phyloP scores from a whole-genome alignment of 352 stramenopile species.

The Globisporangium okanoganense region DNA sequence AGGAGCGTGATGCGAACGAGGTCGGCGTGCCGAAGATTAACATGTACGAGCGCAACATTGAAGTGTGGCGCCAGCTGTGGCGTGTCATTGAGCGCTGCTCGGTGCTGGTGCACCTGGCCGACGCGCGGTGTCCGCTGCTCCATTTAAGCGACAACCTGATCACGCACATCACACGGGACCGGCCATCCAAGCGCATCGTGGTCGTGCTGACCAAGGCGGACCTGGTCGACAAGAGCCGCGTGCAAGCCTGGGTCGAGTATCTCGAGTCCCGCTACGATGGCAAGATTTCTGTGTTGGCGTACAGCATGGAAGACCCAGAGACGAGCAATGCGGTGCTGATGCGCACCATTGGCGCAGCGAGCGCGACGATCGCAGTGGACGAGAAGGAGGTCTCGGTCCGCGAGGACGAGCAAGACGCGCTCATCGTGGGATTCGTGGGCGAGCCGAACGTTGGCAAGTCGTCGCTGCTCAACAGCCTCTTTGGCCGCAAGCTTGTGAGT shows the following conservation, averaged over 20 bases:
- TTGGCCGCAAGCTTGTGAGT: constrained; percentile 73
- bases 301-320: constrained; percentile 62
- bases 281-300: constrained; percentile 78
- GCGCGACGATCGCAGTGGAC: constrained; percentile 26
- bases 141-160: constrained; percentile 70
- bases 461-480: constrained; percentile 91
- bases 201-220: constrained; percentile 99
- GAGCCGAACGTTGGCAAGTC: constrained; percentile 97
- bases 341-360: constrained; percentile 36
- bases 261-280: constrained; percentile 83
- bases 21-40: constrained; percentile 33
- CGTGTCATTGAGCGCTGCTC: constrained; percentile 73
- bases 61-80: constrained; percentile 84
- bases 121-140: constrained; percentile 66
- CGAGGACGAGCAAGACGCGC: constrained; percentile 43
- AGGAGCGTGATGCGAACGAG: not conserved
- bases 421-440: constrained; percentile 95
- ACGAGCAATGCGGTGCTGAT: constrained; percentile 43
- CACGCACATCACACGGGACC: constrained; percentile 32
- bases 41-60: constrained; percentile 75
- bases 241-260: constrained; percentile 92
- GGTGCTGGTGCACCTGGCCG: constrained; percentile 71
- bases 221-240: constrained; percentile 82
- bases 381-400: constrained; percentile 92
- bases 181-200: constrained; percentile 90